Evolutionary conservation across 345 rosid species (phyloP).

Genomic region (Erucastrum elatum): DNA sequence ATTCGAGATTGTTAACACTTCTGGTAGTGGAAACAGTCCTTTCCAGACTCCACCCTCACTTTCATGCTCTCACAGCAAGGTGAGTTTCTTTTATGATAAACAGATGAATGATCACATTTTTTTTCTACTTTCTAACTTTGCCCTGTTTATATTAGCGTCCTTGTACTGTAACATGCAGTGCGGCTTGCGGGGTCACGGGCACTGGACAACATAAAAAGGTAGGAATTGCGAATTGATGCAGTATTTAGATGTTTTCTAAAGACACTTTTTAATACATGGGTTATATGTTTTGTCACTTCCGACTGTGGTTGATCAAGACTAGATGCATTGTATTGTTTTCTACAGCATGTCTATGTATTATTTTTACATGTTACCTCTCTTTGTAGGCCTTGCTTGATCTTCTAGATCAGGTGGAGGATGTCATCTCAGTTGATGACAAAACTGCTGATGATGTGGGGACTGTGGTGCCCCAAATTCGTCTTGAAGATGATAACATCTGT

Average conservation of each 20-base stretch:
- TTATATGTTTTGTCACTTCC: background rate
- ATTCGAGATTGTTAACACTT: conserved; percentile 30
- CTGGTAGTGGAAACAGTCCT: conserved; percentile 66
- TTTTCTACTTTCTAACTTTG: conserved; percentile 12
- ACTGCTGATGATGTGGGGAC: conserved; percentile 39
- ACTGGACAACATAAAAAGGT: conserved; percentile 83
- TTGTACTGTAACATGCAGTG: conserved; percentile 41
- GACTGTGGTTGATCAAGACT: conserved; percentile 3
- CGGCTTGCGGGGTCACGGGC: conserved; percentile 46
- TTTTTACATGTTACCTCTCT: conserved; percentile 20
- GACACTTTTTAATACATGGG: background rate
- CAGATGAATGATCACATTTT: conserved; percentile 3
- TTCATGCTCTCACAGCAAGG: conserved; percentile 61
- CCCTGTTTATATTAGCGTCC: conserved; percentile 33
- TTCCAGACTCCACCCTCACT: conserved; percentile 91
- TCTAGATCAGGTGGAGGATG: conserved; percentile 94
- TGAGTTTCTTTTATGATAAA: conserved; percentile 35
- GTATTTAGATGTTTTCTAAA: conserved; percentile 6
- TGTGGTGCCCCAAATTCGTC: conserved; percentile 43
- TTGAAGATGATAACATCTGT: conserved; percentile 34
- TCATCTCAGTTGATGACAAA: conserved; percentile 67
- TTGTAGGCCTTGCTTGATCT: conserved; percentile 82
- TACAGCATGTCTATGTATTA: background rate
- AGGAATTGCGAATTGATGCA: conserved; percentile 19
- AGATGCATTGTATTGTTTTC: conserved; percentile 19